Evolutionary conservation across 2,329 filamentous ascomycete species (phyloP).

Genomic region (Cladophialophora carrionii): DNA sequence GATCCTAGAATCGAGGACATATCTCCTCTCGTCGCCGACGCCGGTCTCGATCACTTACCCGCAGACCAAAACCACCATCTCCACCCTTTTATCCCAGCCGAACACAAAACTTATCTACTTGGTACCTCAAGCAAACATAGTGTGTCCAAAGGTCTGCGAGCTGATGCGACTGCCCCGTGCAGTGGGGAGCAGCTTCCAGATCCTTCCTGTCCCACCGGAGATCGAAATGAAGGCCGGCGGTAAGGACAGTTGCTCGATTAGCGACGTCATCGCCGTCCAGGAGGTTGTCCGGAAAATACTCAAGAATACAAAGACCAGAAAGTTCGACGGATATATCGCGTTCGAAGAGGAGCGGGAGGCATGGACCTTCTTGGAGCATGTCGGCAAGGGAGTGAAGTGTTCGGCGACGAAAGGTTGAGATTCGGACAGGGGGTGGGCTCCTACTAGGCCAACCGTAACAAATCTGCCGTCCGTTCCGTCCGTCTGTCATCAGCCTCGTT

Average conservation of each 20-base stretch:
- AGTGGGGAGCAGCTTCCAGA: slow-evolving; percentile 17
- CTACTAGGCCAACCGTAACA: not conserved
- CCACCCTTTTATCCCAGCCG: slow-evolving; percentile 24
- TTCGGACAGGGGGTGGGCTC: not conserved
- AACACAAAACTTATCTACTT: slow-evolving; percentile 24
- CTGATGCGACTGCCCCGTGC: slow-evolving; percentile 23
- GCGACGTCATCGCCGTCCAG: slow-evolving; percentile 11
- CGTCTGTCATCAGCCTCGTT: not conserved
- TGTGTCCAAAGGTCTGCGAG: slow-evolving; percentile 23
- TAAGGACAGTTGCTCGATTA: not conserved
- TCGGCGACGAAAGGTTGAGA: slow-evolving; percentile 6
- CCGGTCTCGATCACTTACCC: slow-evolving; percentile 12
- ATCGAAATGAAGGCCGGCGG: slow-evolving; percentile 10
- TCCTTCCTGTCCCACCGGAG: slow-evolving; percentile 24
- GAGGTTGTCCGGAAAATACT: slow-evolving; percentile 27
- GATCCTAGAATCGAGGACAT: slow-evolving; percentile 14
- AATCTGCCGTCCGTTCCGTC: not conserved
- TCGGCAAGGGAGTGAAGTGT: slow-evolving; percentile 23
- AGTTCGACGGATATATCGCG: slow-evolving; percentile 30
- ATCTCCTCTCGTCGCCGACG: slow-evolving; percentile 26
- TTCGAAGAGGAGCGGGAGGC: slow-evolving; percentile 24
- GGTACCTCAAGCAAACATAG: slow-evolving; percentile 27
- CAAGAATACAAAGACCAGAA: slow-evolving; percentile 24
- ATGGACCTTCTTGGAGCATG: slow-evolving; percentile 30
- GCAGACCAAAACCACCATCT: slow-evolving; percentile 27